Evolutionary conservation across 2,329 filamentous ascomycete genomes (phyloP).

Genomic region (Aspergillus clavatus): DNA sequence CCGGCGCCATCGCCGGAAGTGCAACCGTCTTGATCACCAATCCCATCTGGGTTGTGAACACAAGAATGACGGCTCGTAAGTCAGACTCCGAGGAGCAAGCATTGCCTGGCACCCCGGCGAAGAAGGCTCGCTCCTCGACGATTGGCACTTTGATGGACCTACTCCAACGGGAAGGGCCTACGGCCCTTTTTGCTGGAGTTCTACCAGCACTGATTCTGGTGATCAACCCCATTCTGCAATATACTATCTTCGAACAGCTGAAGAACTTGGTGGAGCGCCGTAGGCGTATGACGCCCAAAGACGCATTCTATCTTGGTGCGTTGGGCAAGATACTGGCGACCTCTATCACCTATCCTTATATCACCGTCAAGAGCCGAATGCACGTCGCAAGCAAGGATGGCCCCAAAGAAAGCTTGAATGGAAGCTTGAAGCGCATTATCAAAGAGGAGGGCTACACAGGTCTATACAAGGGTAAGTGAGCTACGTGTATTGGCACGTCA

Average conservation of each 20-base stretch:
- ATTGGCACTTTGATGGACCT: conserved; percentile 76
- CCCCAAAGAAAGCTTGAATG: conserved; percentile 75
- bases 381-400: conserved; percentile 76
- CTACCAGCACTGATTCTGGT: conserved; percentile 89
- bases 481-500: neutral
- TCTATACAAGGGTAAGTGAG: conserved; percentile 78
- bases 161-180: conserved; percentile 75
- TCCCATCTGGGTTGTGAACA: conserved; percentile 99
- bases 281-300: conserved; percentile 70
- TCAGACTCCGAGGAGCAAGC: conserved; percentile 48
- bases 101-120: conserved; percentile 35
- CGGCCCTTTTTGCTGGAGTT: conserved; percentile 85
- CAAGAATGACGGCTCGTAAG: conserved; percentile 89
- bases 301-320: conserved; percentile 88
- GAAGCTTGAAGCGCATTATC: conserved; percentile 73
- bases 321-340: conserved; percentile 93
- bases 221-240: conserved; percentile 97
- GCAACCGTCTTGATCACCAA: conserved; percentile 95
- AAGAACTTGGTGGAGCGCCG: conserved; percentile 83
- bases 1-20: conserved; percentile 86
- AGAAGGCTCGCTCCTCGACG: conserved; percentile 61
- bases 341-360: conserved; percentile 93
- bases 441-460: conserved; percentile 86
- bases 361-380: conserved; percentile 97
- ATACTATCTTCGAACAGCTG: conserved; percentile 97